These are phyloP conservation scores for Olyra latifolia DNA, from an alignment of 176 grass and related monocot species.

Conservation along the genomic window DNA sequence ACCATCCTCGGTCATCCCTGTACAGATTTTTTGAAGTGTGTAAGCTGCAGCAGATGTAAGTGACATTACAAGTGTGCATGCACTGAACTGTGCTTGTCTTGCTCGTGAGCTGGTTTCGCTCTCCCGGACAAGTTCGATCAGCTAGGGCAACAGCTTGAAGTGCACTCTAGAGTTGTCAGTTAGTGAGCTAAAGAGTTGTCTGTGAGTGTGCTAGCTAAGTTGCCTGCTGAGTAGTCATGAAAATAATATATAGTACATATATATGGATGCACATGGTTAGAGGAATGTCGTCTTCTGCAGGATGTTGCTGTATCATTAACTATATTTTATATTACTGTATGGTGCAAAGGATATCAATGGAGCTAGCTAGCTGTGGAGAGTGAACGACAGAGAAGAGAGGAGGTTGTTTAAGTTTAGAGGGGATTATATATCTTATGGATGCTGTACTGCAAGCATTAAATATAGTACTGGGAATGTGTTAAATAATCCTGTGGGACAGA, in stretches of 20 bases:
- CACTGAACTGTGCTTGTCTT: constrained; percentile 31
- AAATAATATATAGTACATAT: constrained; percentile 14
- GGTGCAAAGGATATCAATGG: constrained; percentile 9
- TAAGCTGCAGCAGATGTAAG: constrained; percentile 19
- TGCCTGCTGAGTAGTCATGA: constrained; percentile 25
- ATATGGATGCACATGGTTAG: constrained; percentile 38
- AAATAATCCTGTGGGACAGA: constrained; percentile 29
- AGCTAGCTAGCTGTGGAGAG: background rate
- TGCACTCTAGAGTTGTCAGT: constrained; percentile 30
- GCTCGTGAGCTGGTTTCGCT: constrained; percentile 19
- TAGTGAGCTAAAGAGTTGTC: constrained; percentile 24
- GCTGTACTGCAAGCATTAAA: constrained; percentile 14
- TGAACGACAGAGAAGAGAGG: background rate
- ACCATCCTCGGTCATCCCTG: too few species aligned
- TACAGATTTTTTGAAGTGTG: background rate
- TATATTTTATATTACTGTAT: constrained; percentile 10
- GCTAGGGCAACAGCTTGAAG: constrained; percentile 18
- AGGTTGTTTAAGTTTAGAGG: background rate
- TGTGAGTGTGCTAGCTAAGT: constrained; percentile 8
- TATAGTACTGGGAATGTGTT: constrained; percentile 15
- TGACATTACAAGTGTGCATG: constrained; percentile 19
- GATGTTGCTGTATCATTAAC: constrained; percentile 17
- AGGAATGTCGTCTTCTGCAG: constrained; percentile 44
- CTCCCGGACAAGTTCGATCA: constrained; percentile 5
- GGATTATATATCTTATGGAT: constrained; percentile 1